phyloP scores from a whole-genome alignment of 257 asterid species.

The Buddleja alternifolia region DNA sequence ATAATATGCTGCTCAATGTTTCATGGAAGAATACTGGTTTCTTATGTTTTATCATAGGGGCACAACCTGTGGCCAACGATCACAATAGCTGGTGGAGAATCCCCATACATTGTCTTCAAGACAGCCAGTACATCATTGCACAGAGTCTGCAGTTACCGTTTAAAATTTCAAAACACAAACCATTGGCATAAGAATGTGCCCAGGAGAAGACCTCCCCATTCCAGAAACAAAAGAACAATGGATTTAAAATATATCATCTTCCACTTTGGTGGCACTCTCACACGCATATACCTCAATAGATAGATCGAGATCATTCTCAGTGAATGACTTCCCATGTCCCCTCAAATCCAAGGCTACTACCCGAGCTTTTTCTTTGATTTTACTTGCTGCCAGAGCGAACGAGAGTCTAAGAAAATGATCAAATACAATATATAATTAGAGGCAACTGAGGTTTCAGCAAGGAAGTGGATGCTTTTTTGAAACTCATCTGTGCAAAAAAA shows the following conservation, averaged over 20 bases:
- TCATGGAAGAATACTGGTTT: not conserved
- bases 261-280: slow-evolving; percentile 18
- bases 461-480: not conserved
- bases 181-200: slow-evolving; percentile 17
- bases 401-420: slow-evolving; percentile 66
- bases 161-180: slow-evolving; percentile 29
- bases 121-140: slow-evolving; percentile 85
- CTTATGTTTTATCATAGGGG: slow-evolving; percentile 23
- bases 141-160: slow-evolving; percentile 59
- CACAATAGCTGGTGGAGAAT: slow-evolving; percentile 94
- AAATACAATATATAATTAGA: slow-evolving; percentile 20
- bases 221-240: slow-evolving; percentile 20
- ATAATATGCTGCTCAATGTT: slow-evolving; percentile 9
- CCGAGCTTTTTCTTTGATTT: slow-evolving; percentile 76
- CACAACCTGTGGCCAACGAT: slow-evolving; percentile 92
- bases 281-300: slow-evolving; percentile 72
- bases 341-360: slow-evolving; percentile 90
- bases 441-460: slow-evolving; percentile 21
- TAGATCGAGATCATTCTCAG: slow-evolving; percentile 84
- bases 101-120: slow-evolving; percentile 80
- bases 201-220: not conserved
- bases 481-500: not conserved
- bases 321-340: slow-evolving; percentile 92
- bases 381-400: slow-evolving; percentile 74
- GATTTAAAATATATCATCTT: slow-evolving; percentile 13